These are phyloP conservation scores for Kwoniella sp. DNA, from an alignment of 768 basidiomycete genomes.

Conservation along the genomic window DNA sequence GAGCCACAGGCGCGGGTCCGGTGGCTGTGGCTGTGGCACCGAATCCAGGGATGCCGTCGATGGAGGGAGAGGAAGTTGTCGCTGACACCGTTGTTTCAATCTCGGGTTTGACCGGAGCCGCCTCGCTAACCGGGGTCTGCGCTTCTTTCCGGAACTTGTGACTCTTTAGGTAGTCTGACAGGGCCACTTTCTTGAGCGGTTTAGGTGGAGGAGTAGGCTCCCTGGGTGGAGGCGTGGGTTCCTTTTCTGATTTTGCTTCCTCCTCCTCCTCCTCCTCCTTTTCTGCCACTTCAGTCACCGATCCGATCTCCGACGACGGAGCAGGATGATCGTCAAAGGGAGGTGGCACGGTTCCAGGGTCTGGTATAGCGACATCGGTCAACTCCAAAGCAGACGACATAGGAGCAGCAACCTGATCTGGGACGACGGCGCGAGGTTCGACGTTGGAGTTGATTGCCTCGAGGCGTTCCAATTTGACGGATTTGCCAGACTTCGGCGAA, in stretches of 20 bases:
- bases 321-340: conserved; percentile 1
- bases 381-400: conserved; percentile 18
- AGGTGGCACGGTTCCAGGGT: conserved; percentile 8
- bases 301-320: not conserved
- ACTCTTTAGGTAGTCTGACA: conserved; percentile 43
- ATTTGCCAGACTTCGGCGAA: conserved; percentile 19
- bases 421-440: conserved; percentile 16
- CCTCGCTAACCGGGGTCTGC: conserved; percentile 12
- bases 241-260: not conserved
- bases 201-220: conserved; percentile 35
- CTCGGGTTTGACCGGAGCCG: conserved; percentile 1
- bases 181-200: conserved; percentile 41
- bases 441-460: conserved; percentile 2
- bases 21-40: not conserved
- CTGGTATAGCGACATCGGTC: conserved; percentile 2
- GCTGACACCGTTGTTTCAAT: not conserved
- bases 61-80: not conserved
- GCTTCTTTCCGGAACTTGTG: conserved; percentile 40
- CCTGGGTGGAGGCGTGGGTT: conserved; percentile 18
- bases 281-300: not conserved
- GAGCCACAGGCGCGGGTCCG: not conserved
- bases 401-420: conserved; percentile 27
- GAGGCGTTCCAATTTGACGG: conserved; percentile 21
- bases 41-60: conserved; percentile 25
- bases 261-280: not conserved